A percentile compares a stretch with the other conserved stretches of the same genome.
Evolutionary conservation across 106 monocot species (phyloP).

Genomic region (Phalaenopsis equestris): DNA sequence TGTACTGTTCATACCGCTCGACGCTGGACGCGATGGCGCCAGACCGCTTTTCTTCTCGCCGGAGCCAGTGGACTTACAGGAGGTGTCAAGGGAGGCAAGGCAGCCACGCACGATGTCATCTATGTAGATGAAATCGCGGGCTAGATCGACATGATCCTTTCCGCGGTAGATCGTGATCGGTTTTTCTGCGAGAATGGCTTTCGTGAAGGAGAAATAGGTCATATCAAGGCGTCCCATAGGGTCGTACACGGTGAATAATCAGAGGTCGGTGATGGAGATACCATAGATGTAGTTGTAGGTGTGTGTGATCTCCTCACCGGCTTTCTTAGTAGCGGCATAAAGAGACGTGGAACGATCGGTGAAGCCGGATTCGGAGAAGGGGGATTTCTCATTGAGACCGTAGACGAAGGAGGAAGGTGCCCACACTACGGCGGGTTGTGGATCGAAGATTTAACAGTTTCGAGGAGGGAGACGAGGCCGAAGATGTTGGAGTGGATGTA

Average conservation of each 20-base stretch:
- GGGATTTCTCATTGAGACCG: conserved; percentile 28
- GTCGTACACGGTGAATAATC: conserved; percentile 67
- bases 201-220: conserved; percentile 64
- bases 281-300: conserved; percentile 68
- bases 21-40: conserved; percentile 19
- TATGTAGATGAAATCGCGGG: conserved; percentile 52
- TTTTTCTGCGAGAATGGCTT: conserved; percentile 43
- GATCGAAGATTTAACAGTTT: conserved; percentile 23
- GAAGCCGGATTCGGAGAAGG: conserved; percentile 45
- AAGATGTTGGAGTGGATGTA: conserved; percentile 40
- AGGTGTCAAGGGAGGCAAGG: conserved; percentile 38
- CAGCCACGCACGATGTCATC: conserved; percentile 51
- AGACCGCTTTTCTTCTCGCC: conserved; percentile 14
- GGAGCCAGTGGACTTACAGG: conserved; percentile 6
- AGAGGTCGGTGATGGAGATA: conserved; percentile 49
- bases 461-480: conserved; percentile 31
- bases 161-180: conserved; percentile 45
- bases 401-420: conserved; percentile 25
- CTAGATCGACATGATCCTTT: conserved; percentile 27
- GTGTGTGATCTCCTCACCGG: conserved; percentile 58
- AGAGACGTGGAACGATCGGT: conserved; percentile 49
- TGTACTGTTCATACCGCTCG: neutral
- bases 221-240: conserved; percentile 62
- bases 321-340: conserved; percentile 61
- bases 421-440: conserved; percentile 36